Conservation (phyloP, 345 rosid species). For the Camelina hispida region DNA sequence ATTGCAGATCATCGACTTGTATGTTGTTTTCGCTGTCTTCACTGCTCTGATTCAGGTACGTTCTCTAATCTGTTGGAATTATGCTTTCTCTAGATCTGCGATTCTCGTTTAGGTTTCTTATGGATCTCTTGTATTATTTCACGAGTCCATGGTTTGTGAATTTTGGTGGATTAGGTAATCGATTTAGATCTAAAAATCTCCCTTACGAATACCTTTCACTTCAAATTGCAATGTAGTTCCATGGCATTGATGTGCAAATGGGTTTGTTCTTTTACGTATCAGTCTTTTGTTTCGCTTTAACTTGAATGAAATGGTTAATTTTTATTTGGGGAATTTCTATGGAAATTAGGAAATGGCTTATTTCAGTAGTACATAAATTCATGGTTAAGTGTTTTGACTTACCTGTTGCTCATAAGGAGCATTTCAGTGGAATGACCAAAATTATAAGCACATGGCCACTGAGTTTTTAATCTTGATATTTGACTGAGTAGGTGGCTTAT, state of each 20-base stretch:
- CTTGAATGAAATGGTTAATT: neutral
- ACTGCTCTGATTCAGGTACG: conserved; percentile 93
- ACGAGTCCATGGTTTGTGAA: neutral
- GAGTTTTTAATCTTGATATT: neutral
- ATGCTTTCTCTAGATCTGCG: conserved; percentile 31
- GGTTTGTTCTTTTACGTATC: neutral
- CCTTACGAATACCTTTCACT: neutral
- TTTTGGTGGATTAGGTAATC: neutral
- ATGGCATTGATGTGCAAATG: neutral
- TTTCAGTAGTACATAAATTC: neutral
- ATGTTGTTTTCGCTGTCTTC: conserved; percentile 75
- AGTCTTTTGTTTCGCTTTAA: neutral
- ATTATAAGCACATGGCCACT: neutral
- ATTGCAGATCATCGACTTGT: conserved; percentile 85
- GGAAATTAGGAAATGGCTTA: conserved; percentile 7
- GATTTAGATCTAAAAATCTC: conserved; percentile 15
- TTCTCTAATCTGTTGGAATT: conserved; percentile 13
- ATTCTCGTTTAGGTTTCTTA: conserved; percentile 6
- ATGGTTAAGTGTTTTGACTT: neutral
- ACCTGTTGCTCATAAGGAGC: neutral
- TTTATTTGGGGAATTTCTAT: neutral
- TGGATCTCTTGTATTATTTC: conserved; percentile 3
- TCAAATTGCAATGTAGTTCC: conserved; percentile 18
- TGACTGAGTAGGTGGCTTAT: conserved; percentile 72
- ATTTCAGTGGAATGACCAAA: neutral